phyloP scores from a whole-genome alignment of 2,329 filamentous ascomycete genomes.

The Lecanoromycetidae sp. region DNA sequence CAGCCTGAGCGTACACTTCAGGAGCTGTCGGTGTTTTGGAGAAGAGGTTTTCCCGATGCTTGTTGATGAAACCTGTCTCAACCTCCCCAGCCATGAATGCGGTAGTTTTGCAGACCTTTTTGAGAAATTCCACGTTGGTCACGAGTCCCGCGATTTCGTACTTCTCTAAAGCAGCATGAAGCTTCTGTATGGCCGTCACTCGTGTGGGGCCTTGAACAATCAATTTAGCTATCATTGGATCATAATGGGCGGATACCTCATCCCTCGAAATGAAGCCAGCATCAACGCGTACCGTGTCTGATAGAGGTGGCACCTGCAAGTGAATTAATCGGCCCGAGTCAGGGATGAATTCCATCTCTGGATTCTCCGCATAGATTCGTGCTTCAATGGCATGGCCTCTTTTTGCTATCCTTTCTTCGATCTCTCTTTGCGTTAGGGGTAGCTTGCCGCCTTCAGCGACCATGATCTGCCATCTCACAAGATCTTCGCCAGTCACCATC shows the following conservation, averaged over 20 bases:
- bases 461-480: slow-evolving; percentile 92
- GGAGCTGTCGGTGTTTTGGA: slow-evolving; percentile 46
- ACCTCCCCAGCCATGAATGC: slow-evolving; percentile 80
- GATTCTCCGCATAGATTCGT: slow-evolving; percentile 92
- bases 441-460: slow-evolving; percentile 62
- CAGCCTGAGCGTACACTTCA: slow-evolving; percentile 77
- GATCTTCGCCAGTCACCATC: slow-evolving; percentile 60
- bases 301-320: slow-evolving; percentile 57
- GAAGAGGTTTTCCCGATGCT: slow-evolving; percentile 72
- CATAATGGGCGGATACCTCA: slow-evolving; percentile 86
- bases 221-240: slow-evolving; percentile 97
- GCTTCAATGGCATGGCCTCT: slow-evolving; percentile 88
- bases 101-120: slow-evolving; percentile 66
- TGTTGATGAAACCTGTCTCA: slow-evolving; percentile 92
- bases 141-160: slow-evolving; percentile 89
- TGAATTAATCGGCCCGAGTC: slow-evolving; percentile 83
- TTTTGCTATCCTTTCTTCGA: slow-evolving; percentile 57
- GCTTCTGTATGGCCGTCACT: slow-evolving; percentile 68
- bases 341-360: slow-evolving; percentile 78
- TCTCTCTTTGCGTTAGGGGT: slow-evolving; percentile 52
- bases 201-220: slow-evolving; percentile 76
- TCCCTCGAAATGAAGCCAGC: slow-evolving; percentile 87
- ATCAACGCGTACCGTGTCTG: slow-evolving; percentile 73
- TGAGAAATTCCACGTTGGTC: slow-evolving; percentile 95
- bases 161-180: slow-evolving; percentile 65